A percentile compares a stretch with the other conserved stretches of the same genome.
Evolutionary conservation across 805 yeast species (phyloP).

Genomic region (Pichia manshurica): DNA sequence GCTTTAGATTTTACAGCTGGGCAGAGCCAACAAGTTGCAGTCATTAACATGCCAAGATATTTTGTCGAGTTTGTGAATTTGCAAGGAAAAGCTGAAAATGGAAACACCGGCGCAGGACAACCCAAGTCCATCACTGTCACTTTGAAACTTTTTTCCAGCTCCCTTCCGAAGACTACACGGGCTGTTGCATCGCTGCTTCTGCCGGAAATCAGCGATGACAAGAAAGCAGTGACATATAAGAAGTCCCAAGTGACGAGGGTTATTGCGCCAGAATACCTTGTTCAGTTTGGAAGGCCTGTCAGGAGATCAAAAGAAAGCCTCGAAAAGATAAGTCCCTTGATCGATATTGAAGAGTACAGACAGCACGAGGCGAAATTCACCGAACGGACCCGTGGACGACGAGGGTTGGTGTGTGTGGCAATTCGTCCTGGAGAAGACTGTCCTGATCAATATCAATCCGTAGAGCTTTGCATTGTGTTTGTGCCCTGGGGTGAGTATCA

Average conservation of each 20-base stretch:
- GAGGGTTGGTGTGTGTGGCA: conserved; percentile 18
- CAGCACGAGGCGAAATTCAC: not conserved
- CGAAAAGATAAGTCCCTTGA: not conserved
- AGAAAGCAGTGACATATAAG: conserved; percentile 10
- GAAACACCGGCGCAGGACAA: not conserved
- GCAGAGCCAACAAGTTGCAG: too few species aligned
- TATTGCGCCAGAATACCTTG: conserved; percentile 26
- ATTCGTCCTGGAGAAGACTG: not conserved
- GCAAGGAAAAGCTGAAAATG: not conserved
- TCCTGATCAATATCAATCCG: too few species aligned
- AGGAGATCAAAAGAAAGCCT: conserved; percentile 9
- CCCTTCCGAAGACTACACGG: conserved; percentile 9
- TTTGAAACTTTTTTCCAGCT: conserved; percentile 7
- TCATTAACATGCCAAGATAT: conserved; percentile 11
- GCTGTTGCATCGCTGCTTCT: conserved; percentile 1
- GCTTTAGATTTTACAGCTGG: too few species aligned
- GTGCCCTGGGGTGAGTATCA: conserved; percentile 16
- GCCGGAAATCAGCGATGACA: not conserved
- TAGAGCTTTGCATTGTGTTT: conserved; percentile 25
- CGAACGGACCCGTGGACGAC: conserved; percentile 1
- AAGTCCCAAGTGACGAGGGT: conserved; percentile 21
- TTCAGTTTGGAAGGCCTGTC: conserved; percentile 22
- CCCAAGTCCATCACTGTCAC: conserved; percentile 2
- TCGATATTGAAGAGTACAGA: too few species aligned
- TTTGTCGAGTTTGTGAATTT: conserved; percentile 10